Evolutionary conservation across 441 rosid species (phyloP), one percentile per base, ranked within the genome.

Genomic region (Cnidoscolus chayamansa): DNA sequence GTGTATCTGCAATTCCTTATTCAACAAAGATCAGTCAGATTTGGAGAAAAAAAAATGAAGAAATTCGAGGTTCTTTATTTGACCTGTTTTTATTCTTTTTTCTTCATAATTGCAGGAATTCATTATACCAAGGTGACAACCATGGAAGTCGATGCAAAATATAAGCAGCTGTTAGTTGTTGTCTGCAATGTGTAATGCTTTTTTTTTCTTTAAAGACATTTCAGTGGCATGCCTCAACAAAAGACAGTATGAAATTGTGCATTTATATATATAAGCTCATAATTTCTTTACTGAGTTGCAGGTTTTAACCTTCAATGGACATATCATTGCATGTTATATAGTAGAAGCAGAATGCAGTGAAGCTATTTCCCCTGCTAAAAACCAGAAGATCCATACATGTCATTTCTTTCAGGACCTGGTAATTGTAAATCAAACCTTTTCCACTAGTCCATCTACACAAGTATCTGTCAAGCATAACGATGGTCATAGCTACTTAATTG

Each of bases 71-170:
- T 25, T 25, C 25, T 25, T 25, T 25, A 25, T 25, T 25, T 25
- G 25, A 25, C 25, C 25, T 25, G 25, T 25, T 25, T 25, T 25
- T 25, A 43, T 64, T 65, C 25, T 19, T 2, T 63, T 49, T 16
- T 30, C 47, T 25, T 3, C 60, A 19, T 45, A 67, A 40, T 71
- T 81, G 74, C 85, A 86, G 88, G 82, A 61, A 72, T 74, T 81
- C 80, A 72, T 72, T 66, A 74, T 68, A 79, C 75, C 75, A 60
- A 60, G 43, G 59, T 37, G 53, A 75, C 49, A 47, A 43, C 57
- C 11, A 59, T 60, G 51, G 75, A 79, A 79, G 71, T 70, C 37
- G 15, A 20, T 69, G 78, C 54, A 76, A 45, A 71, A 72, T 76
- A 75, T 72, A 75, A 81, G 65, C 40, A 68, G 78, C 82, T 70